A percentile compares a stretch with the other conserved stretches of the same genome.
Conservation (phyloP, 352 stramenopile species). For the Hyphochytrium catenoides region DNA sequence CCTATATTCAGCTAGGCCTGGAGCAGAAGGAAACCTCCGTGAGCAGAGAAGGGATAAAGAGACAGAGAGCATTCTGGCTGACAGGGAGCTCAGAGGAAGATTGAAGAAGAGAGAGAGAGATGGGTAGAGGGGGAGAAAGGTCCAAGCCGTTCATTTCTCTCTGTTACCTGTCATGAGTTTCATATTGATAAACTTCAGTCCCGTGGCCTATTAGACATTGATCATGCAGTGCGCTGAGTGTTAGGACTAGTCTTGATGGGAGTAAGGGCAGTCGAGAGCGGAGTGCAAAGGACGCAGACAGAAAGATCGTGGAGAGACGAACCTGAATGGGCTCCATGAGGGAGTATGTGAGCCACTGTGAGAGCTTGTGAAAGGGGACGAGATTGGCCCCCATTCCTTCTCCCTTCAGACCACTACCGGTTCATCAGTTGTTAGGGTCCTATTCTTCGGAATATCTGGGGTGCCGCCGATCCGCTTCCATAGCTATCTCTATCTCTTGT, state of each 20-base stretch:
- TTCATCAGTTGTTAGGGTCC: too few species aligned
- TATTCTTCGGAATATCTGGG: too few species aligned
- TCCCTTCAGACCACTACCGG: too few species aligned
- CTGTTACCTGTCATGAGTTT: conserved; percentile 23
- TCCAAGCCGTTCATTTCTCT: conserved; percentile 17
- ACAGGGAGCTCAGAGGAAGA: too few species aligned
- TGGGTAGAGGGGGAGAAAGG: not conserved
- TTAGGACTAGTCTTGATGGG: not conserved
- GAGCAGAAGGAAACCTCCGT: not conserved
- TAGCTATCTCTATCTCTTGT: too few species aligned
- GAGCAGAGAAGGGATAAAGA: too few species aligned
- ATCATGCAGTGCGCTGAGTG: not conserved
- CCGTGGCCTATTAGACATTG: conserved; percentile 21
- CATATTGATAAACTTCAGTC: conserved; percentile 41
- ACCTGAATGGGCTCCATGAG: conserved; percentile 52
- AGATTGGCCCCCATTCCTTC: conserved; percentile 24
- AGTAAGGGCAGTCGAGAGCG: not conserved
- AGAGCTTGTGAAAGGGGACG: conserved; percentile 66
- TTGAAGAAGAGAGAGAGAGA: conserved; percentile 1
- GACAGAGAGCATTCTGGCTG: too few species aligned
- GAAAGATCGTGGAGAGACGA: not conserved
- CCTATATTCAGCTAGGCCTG: conserved; percentile 47
- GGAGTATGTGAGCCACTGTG: conserved; percentile 63
- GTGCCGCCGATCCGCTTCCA: too few species aligned
- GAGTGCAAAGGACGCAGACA: not conserved